Conservation (phyloP, 2,329 filamentous ascomycete species). For the Sclerotinia minor region DNA sequence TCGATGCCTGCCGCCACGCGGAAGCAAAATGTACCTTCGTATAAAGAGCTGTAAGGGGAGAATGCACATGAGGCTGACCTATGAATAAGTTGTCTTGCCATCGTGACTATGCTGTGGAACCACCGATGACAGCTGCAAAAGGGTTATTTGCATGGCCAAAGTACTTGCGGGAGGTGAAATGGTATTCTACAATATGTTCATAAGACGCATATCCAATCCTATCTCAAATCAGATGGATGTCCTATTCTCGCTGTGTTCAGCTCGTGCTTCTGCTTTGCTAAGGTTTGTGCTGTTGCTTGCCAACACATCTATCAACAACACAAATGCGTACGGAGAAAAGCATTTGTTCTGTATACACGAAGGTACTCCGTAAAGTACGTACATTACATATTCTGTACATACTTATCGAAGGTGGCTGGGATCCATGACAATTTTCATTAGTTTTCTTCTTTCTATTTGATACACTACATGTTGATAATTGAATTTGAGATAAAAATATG, state of each 20-base stretch:
- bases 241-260: slow-evolving; percentile 25
- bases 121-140: slow-evolving; percentile 24
- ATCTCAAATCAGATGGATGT: slow-evolving; percentile 18
- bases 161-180: slow-evolving; percentile 14
- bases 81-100: slow-evolving; percentile 26
- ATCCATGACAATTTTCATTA: background rate
- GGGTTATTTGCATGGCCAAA: slow-evolving; percentile 24
- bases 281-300: slow-evolving; percentile 23
- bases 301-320: slow-evolving; percentile 23
- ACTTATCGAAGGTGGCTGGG: slow-evolving; percentile 9
- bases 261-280: slow-evolving; percentile 22
- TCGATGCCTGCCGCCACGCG: slow-evolving; percentile 25
- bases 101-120: slow-evolving; percentile 27
- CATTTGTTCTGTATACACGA: slow-evolving; percentile 12
- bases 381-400: slow-evolving; percentile 2
- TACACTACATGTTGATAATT: background rate
- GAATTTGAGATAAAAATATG: background rate
- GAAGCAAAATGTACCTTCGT: slow-evolving; percentile 27
- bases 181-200: slow-evolving; percentile 20
- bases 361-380: slow-evolving; percentile 3
- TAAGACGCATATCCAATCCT: slow-evolving; percentile 24
- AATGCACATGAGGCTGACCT: slow-evolving; percentile 27
- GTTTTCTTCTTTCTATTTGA: background rate
- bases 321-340: slow-evolving; percentile 21
- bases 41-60: slow-evolving; percentile 20